phyloP scores from a whole-genome alignment of 2,329 filamentous ascomycete genomes.

The Fusarium torulosum region DNA sequence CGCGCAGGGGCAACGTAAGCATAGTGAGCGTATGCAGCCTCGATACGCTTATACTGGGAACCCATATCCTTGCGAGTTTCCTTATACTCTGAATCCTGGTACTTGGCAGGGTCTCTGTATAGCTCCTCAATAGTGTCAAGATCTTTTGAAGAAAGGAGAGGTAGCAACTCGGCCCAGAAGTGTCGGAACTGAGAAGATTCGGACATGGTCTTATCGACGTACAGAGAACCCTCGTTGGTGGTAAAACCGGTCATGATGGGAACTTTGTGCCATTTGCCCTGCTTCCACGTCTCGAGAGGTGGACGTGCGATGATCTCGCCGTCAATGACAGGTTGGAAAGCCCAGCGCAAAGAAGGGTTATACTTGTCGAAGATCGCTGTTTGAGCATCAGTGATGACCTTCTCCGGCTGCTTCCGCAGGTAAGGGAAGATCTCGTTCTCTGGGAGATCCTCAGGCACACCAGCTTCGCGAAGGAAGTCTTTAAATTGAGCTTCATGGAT shows the following conservation, averaged over 20 bases:
- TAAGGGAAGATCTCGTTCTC: slow-evolving; percentile 57
- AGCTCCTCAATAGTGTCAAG: slow-evolving; percentile 65
- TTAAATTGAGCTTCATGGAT: slow-evolving; percentile 69
- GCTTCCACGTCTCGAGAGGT: slow-evolving; percentile 68
- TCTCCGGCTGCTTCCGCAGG: slow-evolving; percentile 58
- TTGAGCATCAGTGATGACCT: slow-evolving; percentile 54
- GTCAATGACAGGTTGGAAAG: slow-evolving; percentile 77
- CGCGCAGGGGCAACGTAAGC: slow-evolving; percentile 65
- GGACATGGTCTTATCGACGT: slow-evolving; percentile 66
- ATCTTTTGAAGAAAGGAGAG: slow-evolving; percentile 65
- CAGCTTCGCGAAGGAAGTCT: slow-evolving; percentile 37
- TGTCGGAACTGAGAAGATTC: slow-evolving; percentile 64
- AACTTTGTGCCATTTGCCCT: slow-evolving; percentile 47
- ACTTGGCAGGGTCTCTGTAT: slow-evolving; percentile 68
- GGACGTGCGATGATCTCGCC: slow-evolving; percentile 67
- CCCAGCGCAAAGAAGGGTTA: slow-evolving; percentile 63
- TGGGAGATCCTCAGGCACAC: slow-evolving; percentile 32
- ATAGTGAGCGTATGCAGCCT: slow-evolving; percentile 67
- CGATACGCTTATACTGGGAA: slow-evolving; percentile 65
- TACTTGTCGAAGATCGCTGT: slow-evolving; percentile 60
- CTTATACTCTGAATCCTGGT: slow-evolving; percentile 49
- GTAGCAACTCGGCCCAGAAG: slow-evolving; percentile 73
- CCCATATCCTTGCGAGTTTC: slow-evolving; percentile 59
- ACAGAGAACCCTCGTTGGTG: slow-evolving; percentile 75
- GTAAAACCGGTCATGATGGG: slow-evolving; percentile 76